These are phyloP conservation scores for Ophiostoma populinum DNA, from an alignment of 2,329 filamentous ascomycete species.

Conservation along the genomic window DNA sequence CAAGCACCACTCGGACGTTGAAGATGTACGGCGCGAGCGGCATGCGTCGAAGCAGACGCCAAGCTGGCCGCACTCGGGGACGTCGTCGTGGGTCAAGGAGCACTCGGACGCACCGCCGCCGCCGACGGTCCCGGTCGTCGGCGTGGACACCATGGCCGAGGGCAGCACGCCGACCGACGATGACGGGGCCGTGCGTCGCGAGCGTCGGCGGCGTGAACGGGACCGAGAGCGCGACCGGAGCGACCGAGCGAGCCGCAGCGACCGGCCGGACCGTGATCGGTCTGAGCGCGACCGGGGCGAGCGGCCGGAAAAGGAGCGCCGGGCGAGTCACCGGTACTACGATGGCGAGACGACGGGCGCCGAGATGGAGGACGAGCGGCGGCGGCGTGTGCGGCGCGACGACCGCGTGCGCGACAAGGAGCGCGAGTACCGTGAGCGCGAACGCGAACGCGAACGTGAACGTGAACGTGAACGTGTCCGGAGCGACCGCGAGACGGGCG, in stretches of 20 bases:
- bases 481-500: constrained; percentile 3
- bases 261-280: too few species aligned
- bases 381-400: constrained; percentile 15
- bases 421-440: constrained; percentile 15
- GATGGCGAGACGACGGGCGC: constrained; percentile 20
- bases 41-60: constrained; percentile 12
- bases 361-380: constrained; percentile 16
- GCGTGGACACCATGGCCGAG: constrained; percentile 14
- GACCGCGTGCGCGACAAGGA: constrained; percentile 17
- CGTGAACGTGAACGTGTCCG: constrained; percentile 2
- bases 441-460: constrained; percentile 3
- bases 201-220: too few species aligned
- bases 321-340: constrained; percentile 23
- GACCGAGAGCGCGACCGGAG: too few species aligned
- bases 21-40: constrained; percentile 19
- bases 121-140: constrained; percentile 21
- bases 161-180: constrained; percentile 21
- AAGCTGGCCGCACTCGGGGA: constrained; percentile 45
- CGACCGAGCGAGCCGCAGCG: too few species aligned
- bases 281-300: constrained; percentile 28
- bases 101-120: constrained; percentile 44
- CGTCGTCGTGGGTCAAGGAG: constrained; percentile 49
- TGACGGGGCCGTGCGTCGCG: constrained; percentile 31
- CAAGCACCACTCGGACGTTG: constrained; percentile 22
- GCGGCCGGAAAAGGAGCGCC: constrained; percentile 29